Evolutionary conservation across 495 filamentous ascomycete species (phyloP).

Genomic region (Penicillium roqueforti): DNA sequence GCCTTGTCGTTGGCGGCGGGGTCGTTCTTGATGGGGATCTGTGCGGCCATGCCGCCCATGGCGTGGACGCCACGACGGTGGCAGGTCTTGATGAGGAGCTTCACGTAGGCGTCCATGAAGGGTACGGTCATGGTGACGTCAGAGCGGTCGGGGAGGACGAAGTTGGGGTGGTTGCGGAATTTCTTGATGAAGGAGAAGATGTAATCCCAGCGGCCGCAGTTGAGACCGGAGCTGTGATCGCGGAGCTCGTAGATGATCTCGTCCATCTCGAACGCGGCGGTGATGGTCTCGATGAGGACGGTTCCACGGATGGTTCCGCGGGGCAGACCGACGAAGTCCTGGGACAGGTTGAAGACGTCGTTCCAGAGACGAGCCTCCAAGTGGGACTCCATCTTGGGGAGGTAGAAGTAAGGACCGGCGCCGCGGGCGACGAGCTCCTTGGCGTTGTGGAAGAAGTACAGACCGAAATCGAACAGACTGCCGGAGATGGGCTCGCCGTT

Average conservation of each 20-base stretch:
- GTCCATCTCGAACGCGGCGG: constrained; percentile 99
- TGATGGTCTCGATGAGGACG: constrained; percentile 96
- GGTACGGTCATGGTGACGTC: constrained; percentile 97
- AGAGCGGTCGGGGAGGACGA: constrained; percentile 87
- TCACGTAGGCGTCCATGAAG: constrained; percentile 98
- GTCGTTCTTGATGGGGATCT: constrained; percentile 97
- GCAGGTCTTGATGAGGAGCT: constrained; percentile 95
- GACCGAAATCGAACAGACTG: constrained; percentile 92
- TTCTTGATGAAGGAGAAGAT: constrained; percentile 99
- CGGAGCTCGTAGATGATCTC: constrained; percentile 99
- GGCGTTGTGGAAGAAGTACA: constrained; percentile 99
- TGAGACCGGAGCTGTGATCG: constrained; percentile 92
- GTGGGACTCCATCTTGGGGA: constrained; percentile 99
- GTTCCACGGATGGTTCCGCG: constrained; percentile 93
- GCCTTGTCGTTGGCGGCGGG: constrained; percentile 84
- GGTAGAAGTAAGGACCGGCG: constrained; percentile 95
- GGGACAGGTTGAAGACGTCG: constrained; percentile 93
- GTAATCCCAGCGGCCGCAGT: constrained; percentile 99
- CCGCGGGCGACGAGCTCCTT: constrained; percentile 80
- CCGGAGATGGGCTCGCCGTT: constrained; percentile 95
- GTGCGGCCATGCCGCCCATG: constrained; percentile 99
- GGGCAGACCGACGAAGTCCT: constrained; percentile 85
- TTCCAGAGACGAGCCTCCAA: constrained; percentile 98
- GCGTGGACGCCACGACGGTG: constrained; percentile 93
- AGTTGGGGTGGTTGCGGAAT: constrained; percentile 90